phyloP scores from a whole-genome alignment of 306 rosid genomes.

The Adenanthera pavonina region DNA sequence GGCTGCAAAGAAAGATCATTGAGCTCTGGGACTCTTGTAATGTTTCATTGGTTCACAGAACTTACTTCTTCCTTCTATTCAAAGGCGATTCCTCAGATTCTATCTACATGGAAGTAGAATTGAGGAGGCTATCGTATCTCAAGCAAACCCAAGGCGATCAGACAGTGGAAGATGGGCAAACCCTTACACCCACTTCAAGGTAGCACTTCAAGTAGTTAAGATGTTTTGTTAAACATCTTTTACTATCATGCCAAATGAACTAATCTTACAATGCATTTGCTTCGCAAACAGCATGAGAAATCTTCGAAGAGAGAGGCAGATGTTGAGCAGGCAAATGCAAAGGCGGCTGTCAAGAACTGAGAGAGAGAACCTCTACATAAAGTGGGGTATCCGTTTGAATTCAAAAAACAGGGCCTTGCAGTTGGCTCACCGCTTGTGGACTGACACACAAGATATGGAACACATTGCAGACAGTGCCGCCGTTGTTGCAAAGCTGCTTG shows the following conservation, averaged over 20 bases:
- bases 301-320: constrained; percentile 77
- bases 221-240: background rate
- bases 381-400: constrained; percentile 73
- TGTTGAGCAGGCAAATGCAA: constrained; percentile 80
- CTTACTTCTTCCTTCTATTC: constrained; percentile 89
- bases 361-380: constrained; percentile 65
- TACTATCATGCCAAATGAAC: background rate
- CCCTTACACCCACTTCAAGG: constrained; percentile 67
- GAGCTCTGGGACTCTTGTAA: constrained; percentile 88
- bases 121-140: constrained; percentile 78
- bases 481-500: constrained; percentile 77
- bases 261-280: constrained; percentile 22
- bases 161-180: constrained; percentile 65
- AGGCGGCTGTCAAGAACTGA: constrained; percentile 64
- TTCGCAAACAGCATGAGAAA: constrained; percentile 59
- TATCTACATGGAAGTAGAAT: constrained; percentile 88
- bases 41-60: constrained; percentile 89
- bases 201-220: constrained; percentile 35
- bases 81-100: constrained; percentile 83
- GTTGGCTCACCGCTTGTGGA: constrained; percentile 73
- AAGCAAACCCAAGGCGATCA: constrained; percentile 61
- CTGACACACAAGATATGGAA: constrained; percentile 56
- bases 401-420: constrained; percentile 75
- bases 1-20: constrained; percentile 76
- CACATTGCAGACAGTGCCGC: constrained; percentile 79